Conservation (phyloP, 2,329 filamentous ascomycete genomes). For the Epichloe sylvatica region DNA sequence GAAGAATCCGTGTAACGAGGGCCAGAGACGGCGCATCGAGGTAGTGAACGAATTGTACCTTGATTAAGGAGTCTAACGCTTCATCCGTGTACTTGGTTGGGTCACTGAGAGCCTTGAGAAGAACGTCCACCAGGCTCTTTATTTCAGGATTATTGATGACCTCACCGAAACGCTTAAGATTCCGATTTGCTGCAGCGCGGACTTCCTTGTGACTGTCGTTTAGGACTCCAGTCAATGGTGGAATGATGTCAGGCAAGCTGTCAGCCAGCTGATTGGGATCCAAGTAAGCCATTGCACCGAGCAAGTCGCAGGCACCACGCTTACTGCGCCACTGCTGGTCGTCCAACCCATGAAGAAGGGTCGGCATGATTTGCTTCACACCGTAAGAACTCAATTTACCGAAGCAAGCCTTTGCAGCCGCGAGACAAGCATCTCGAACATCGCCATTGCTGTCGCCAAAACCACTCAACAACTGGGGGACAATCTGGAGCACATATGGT, state of each 20-base stretch:
- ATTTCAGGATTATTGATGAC: slow-evolving; percentile 97
- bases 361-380: slow-evolving; percentile 88
- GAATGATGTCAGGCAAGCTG: slow-evolving; percentile 92
- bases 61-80: slow-evolving; percentile 84
- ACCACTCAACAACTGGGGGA: slow-evolving; percentile 74
- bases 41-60: slow-evolving; percentile 96
- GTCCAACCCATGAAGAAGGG: slow-evolving; percentile 78
- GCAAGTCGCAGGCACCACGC: slow-evolving; percentile 89
- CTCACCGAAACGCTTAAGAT: slow-evolving; percentile 93
- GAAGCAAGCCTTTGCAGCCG: slow-evolving; percentile 89
- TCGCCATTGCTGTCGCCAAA: slow-evolving; percentile 83
- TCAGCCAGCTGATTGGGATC: slow-evolving; percentile 87
- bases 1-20: slow-evolving; percentile 85
- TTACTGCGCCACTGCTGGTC: slow-evolving; percentile 97
- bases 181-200: slow-evolving; percentile 78
- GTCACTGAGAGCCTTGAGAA: slow-evolving; percentile 93
- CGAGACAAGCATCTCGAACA: slow-evolving; percentile 83
- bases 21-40: slow-evolving; percentile 94
- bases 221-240: slow-evolving; percentile 80
- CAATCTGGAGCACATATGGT: slow-evolving; percentile 90
- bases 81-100: slow-evolving; percentile 95
- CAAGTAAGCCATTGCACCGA: slow-evolving; percentile 96
- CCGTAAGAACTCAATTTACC: slow-evolving; percentile 86
- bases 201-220: slow-evolving; percentile 99
- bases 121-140: slow-evolving; percentile 76